Evolutionary conservation across 371 early-diverging fungal species (phyloP).

Genomic region (Mortierella sp.): DNA sequence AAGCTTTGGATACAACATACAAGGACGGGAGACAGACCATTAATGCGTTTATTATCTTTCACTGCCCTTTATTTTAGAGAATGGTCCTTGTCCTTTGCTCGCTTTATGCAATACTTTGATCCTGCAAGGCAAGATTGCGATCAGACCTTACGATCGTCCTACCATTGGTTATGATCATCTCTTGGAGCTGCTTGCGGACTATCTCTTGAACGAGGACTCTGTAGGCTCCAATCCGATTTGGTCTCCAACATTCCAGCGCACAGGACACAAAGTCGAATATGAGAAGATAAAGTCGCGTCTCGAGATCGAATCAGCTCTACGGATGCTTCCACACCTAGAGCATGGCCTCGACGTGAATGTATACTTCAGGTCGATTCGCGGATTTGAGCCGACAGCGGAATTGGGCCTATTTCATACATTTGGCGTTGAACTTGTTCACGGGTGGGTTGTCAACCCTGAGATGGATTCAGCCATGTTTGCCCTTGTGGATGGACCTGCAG

Average conservation of each 20-base stretch:
- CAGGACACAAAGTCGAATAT: slow-evolving; percentile 23
- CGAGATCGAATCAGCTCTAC: slow-evolving; percentile 56
- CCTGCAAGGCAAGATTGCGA: slow-evolving; percentile 76
- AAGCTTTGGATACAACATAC: no score
- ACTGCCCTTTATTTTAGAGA: slow-evolving; percentile 61
- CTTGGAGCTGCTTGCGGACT: slow-evolving; percentile 79
- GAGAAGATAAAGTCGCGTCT: slow-evolving; percentile 30
- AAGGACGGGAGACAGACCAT: no score
- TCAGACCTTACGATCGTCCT: slow-evolving; percentile 66
- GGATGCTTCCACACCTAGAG: slow-evolving; percentile 62
- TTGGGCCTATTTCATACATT: slow-evolving; percentile 85
- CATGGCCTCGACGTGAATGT: slow-evolving; percentile 86
- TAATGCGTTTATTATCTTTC: no score
- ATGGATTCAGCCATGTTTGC: slow-evolving; percentile 67
- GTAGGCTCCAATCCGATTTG: slow-evolving; percentile 11
- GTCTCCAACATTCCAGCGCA: slow-evolving; percentile 14
- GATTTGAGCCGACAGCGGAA: slow-evolving; percentile 81
- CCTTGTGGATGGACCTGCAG: slow-evolving; percentile 62
- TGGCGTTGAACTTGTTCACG: slow-evolving; percentile 84
- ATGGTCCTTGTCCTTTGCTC: slow-evolving; percentile 93
- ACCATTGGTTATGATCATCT: slow-evolving; percentile 76
- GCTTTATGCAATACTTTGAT: slow-evolving; percentile 88
- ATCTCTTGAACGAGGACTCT: slow-evolving; percentile 58
- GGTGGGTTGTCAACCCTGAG: slow-evolving; percentile 88
- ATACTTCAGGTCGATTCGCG: slow-evolving; percentile 76